phyloP scores from a whole-genome alignment of 169 alveolate species.

The Perkinsus olseni region DNA sequence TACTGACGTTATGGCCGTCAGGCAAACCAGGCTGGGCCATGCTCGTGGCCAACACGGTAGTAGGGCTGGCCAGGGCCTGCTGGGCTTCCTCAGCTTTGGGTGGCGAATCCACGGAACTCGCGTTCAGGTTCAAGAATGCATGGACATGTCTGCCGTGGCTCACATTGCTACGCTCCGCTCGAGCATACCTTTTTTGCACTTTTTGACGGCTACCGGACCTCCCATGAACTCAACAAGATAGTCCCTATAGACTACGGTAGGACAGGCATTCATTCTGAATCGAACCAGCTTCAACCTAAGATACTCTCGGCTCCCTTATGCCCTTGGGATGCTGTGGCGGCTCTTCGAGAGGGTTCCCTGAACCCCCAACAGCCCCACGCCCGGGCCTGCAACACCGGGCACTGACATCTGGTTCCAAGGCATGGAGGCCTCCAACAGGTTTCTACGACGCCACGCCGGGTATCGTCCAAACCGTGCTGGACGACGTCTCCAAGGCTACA shows the following conservation, averaged over 20 bases:
- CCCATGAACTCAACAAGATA: conserved; percentile 43
- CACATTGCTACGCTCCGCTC: conserved; percentile 45
- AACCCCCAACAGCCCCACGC: conserved; percentile 45
- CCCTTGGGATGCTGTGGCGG: conserved; percentile 15
- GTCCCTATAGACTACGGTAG: conserved; percentile 8
- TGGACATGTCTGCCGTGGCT: conserved; percentile 42
- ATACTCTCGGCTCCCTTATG: neutral
- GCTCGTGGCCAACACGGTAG: conserved; percentile 42
- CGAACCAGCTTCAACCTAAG: conserved; percentile 14
- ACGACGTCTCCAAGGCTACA: conserved; percentile 31
- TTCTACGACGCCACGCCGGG: conserved; percentile 35
- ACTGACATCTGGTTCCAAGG: conserved; percentile 44
- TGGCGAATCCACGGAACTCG: too few relatives aligned
- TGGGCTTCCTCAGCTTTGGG: neutral
- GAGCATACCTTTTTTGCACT: conserved; percentile 45
- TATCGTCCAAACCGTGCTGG: conserved; percentile 33
- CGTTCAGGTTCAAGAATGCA: conserved; percentile 25
- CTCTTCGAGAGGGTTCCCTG: conserved; percentile 34
- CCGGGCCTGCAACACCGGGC: conserved; percentile 46
- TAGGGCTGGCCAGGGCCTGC: neutral
- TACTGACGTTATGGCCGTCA: conserved; percentile 47
- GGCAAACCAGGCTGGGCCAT: conserved; percentile 49
- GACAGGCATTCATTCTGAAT: neutral
- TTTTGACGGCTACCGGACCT: conserved; percentile 51
- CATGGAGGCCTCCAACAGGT: conserved; percentile 32